A percentile compares a stretch with the other conserved stretches of the same genome.
Conservation (phyloP, 1,139 yeast genomes). For the Saccharomyces hybrid region DNA sequence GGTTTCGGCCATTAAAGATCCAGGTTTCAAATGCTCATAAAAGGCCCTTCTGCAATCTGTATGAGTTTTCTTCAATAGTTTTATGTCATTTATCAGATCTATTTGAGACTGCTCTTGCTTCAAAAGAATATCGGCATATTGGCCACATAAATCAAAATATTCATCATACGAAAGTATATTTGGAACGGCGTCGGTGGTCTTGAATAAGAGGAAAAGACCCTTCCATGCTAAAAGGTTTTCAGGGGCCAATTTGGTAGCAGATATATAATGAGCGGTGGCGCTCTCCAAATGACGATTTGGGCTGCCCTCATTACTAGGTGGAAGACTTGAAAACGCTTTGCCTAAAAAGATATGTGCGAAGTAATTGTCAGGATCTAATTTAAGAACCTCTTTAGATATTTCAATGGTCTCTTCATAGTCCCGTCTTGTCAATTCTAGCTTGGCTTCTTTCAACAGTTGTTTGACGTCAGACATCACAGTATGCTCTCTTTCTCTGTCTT, state of each 20-base stretch:
- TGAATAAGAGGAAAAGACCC: constrained; percentile 49
- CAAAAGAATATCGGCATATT: constrained; percentile 35
- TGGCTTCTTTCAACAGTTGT: constrained; percentile 50
- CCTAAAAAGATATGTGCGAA: constrained; percentile 54
- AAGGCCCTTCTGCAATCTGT: constrained; percentile 40
- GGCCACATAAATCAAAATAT: constrained; percentile 44
- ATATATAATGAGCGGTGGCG: constrained; percentile 45
- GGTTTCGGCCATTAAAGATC: constrained; percentile 48
- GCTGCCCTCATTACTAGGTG: background rate
- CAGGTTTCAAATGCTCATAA: constrained; percentile 54
- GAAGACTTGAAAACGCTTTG: constrained; percentile 28
- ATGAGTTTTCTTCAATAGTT: constrained; percentile 38
- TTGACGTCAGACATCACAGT: constrained; percentile 32
- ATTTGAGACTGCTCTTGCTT: constrained; percentile 38
- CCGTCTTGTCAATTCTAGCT: constrained; percentile 45
- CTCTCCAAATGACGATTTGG: constrained; percentile 16
- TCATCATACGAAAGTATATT: constrained; percentile 32
- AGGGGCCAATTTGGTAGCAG: constrained; percentile 52
- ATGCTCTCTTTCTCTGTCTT: constrained; percentile 2
- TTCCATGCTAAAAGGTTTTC: constrained; percentile 68
- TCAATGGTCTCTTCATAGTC: constrained; percentile 56
- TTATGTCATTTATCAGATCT: constrained; percentile 44
- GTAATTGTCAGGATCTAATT: constrained; percentile 50
- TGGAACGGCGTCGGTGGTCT: constrained; percentile 26
- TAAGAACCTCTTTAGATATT: constrained; percentile 44